Base-by-base conservation (phyloP, 208 protist species). In the Acanthamoeba pearcei region DNA sequence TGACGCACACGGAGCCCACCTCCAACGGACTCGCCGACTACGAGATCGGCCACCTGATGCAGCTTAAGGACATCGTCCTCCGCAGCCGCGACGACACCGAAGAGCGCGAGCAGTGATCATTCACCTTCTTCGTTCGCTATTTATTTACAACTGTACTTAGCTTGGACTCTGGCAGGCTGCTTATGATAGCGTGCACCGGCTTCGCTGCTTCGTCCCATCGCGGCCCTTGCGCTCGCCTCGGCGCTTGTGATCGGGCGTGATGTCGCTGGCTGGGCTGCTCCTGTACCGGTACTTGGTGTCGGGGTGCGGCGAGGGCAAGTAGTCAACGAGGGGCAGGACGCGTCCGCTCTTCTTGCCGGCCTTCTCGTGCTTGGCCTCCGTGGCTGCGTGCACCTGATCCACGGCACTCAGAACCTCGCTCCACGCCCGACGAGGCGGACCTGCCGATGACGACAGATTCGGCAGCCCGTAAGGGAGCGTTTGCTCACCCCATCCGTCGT, bases 31-130 rank as follows among this genome's bases (percentile, higher is more conserved):
- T 62, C 24, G 82, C 82, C n/a, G 82, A 89, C 82, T 89, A 89
- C 35, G 82, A 89, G 57, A 66, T 89, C 29, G 82, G 35, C 51
- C 49, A 89, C 46, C 35, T 89, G 3, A 24, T 46, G 35, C 82
- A 89, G 82, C 24, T 89, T 29, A 89, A 89, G 29, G 51, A 89
- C 57, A 89, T 89, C 72, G 38, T 80, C 72, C 72, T 51, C 32
- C 72, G 72, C 72, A 80, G 29, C 10, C 72, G 32, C 15, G 72
- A 80, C 72, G 72, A 80, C 72, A 80, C 72, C 22, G 72, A 80
- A 46, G 72, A 80, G 53, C 53, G 53, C 53, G 53, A 15, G 17
- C 53, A 68, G 62, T 68, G 62, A 68, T 22, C 27, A 22, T 3
- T 60, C 46, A 49, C 4, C 4, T 8, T 3, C 42, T 9, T 9